Evolutionary conservation across 495 filamentous ascomycete genomes (phyloP).

Genomic region (Penicillium steckii): DNA sequence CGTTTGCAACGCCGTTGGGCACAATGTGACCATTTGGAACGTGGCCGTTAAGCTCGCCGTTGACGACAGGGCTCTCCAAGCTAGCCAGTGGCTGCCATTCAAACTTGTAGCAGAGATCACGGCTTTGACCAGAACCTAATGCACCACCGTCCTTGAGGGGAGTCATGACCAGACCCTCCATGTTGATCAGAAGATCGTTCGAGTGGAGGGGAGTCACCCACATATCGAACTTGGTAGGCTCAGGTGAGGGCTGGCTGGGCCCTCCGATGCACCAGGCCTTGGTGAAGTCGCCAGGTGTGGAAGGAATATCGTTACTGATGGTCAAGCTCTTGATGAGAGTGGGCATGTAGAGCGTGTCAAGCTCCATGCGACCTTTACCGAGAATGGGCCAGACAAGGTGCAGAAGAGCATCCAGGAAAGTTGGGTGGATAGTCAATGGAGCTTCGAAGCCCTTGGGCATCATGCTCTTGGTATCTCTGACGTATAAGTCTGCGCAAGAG

Average conservation of each 20-base stretch:
- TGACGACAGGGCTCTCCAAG: not conserved
- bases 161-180: conserved; percentile 34
- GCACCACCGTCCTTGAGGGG: conserved; percentile 27
- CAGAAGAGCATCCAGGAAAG: conserved; percentile 28
- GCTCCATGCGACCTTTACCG: conserved; percentile 37
- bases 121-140: conserved; percentile 3
- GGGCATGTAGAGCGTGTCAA: conserved; percentile 45
- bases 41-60: conserved; percentile 6
- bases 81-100: conserved; percentile 28
- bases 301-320: conserved; percentile 23
- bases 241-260: conserved; percentile 20
- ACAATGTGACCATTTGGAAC: not conserved
- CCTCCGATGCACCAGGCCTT: conserved; percentile 33
- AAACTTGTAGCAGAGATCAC: conserved; percentile 36
- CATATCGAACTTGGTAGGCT: conserved; percentile 33
- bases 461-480: conserved; percentile 22
- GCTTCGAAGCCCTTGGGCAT: conserved; percentile 31
- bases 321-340: conserved; percentile 34
- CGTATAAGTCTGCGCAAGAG: conserved; percentile 20
- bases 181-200: conserved; percentile 24
- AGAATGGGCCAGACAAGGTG: conserved; percentile 40
- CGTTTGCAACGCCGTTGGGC: not conserved
- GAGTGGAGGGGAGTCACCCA: conserved; percentile 28
- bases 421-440: conserved; percentile 24
- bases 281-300: conserved; percentile 24